Percentiles rank a stretch among this genome's conserved stretches.
These are phyloP conservation scores for Candida stauntonica DNA, from an alignment of 805 yeast species.

Conservation along the genomic window DNA sequence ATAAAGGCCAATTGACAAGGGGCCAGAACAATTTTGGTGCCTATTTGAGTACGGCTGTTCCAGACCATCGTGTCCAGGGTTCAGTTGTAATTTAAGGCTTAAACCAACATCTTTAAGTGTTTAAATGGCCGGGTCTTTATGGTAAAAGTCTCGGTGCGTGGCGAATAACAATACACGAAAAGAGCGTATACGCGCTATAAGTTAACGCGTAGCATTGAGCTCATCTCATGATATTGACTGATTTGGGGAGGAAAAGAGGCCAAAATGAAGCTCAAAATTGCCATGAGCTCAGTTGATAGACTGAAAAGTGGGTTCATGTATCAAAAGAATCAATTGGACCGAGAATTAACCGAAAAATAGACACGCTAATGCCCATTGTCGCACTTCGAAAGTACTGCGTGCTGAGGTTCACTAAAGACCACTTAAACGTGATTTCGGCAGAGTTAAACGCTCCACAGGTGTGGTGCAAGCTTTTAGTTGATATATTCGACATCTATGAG, in stretches of 20 bases:
- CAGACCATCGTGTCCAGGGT: slow-evolving; percentile 25
- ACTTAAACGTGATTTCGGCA: slow-evolving; percentile 47
- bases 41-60: slow-evolving; percentile 60
- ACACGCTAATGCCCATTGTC: slow-evolving; percentile 46
- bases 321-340: no score
- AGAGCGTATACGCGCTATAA: not conserved
- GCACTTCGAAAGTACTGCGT: slow-evolving; percentile 52
- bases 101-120: slow-evolving; percentile 11
- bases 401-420: slow-evolving; percentile 48
- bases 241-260: no score
- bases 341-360: slow-evolving; percentile 14
- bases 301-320: slow-evolving; percentile 28
- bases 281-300: slow-evolving; percentile 26
- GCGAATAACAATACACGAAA: not conserved
- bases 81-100: slow-evolving; percentile 27
- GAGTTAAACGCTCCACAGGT: slow-evolving; percentile 58
- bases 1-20: slow-evolving; percentile 29
- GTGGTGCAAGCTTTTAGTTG: slow-evolving; percentile 53
- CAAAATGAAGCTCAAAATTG: slow-evolving; percentile 33
- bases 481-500: slow-evolving; percentile 29
- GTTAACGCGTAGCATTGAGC: no score
- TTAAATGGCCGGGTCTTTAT: not conserved
- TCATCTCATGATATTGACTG: no score
- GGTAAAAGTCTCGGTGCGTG: not conserved
- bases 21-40: slow-evolving; percentile 41